These are phyloP conservation scores for Salix koriyanagi DNA, from an alignment of 345 rosid species.

Conservation along the genomic window DNA sequence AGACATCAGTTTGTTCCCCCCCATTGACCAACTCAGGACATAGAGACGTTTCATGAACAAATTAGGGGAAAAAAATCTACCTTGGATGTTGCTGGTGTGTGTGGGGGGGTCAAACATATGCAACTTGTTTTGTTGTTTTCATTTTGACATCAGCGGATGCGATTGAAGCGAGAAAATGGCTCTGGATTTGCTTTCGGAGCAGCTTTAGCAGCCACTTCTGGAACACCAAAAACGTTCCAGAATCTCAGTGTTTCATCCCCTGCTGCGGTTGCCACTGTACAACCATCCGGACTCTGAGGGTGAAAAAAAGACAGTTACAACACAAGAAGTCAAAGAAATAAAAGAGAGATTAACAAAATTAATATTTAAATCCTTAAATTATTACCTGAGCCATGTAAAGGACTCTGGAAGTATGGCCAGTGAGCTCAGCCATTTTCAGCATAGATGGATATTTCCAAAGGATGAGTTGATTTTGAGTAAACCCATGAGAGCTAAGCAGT, in stretches of 20 bases:
- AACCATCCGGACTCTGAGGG: slow-evolving; percentile 66
- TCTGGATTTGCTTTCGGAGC: slow-evolving; percentile 22
- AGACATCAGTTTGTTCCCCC: no score
- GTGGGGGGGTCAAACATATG: no score
- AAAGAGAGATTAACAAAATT: background rate
- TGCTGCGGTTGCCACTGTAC: slow-evolving; percentile 74
- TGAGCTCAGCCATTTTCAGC: slow-evolving; percentile 40
- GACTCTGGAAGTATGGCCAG: slow-evolving; percentile 42
- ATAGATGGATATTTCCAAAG: slow-evolving; percentile 48
- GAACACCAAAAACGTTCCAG: slow-evolving; percentile 68
- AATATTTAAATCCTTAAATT: no score
- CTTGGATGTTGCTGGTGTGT: no score
- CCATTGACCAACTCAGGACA: no score
- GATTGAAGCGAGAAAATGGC: slow-evolving; percentile 2
- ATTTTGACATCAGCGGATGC: slow-evolving; percentile 1
- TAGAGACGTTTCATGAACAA: no score
- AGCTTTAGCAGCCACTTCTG: slow-evolving; percentile 50
- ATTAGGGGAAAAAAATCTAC: no score
- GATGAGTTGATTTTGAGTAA: slow-evolving; percentile 38
- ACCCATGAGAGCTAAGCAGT: slow-evolving; percentile 46
- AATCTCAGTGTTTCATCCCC: slow-evolving; percentile 65
- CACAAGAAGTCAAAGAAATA: background rate
- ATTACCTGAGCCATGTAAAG: slow-evolving; percentile 45
- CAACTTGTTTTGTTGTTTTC: no score
- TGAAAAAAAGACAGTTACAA: background rate